A percentile compares a stretch with the other conserved stretches of the same genome.
These are phyloP conservation scores for Striga asiatica DNA, from an alignment of 257 asterid genomes.

Conservation along the genomic window DNA sequence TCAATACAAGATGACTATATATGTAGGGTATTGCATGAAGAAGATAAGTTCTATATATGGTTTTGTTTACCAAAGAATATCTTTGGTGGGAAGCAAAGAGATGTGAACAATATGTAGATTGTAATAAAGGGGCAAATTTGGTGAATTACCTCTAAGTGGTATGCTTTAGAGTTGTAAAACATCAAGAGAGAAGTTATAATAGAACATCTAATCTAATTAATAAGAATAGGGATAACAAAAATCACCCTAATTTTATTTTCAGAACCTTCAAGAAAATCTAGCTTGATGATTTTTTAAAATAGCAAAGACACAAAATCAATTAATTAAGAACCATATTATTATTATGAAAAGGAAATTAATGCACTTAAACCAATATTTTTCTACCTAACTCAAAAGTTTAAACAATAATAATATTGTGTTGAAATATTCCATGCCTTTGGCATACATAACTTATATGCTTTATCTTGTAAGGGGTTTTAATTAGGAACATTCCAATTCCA, in stretches of 20 bases:
- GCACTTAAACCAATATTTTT: too few species aligned
- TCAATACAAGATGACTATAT: not conserved
- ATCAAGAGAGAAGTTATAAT: slow-evolving; percentile 10
- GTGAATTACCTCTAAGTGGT: slow-evolving; percentile 11
- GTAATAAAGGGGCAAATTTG: not conserved
- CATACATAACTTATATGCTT: slow-evolving; percentile 12
- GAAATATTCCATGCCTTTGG: slow-evolving; percentile 34
- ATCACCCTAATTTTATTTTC: too few species aligned
- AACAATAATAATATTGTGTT: not conserved
- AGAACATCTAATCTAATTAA: too few species aligned
- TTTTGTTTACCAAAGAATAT: slow-evolving; percentile 59
- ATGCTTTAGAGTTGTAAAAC: slow-evolving; percentile 32
- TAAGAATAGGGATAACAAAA: too few species aligned
- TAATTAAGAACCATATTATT: too few species aligned
- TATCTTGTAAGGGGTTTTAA: not conserved
- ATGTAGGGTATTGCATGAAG: slow-evolving; percentile 30
- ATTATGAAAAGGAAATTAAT: too few species aligned
- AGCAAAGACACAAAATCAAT: too few species aligned
- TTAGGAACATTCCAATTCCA: slow-evolving; percentile 22
- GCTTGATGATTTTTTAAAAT: too few species aligned
- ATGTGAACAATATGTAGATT: not conserved
- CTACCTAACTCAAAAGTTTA: not conserved
- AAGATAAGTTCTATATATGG: slow-evolving; percentile 25
- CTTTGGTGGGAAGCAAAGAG: slow-evolving; percentile 62
- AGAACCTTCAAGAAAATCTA: too few species aligned